Evolutionary conservation across 768 basidiomycete genomes (phyloP).

Genomic region (Lentinus tigrinus): DNA sequence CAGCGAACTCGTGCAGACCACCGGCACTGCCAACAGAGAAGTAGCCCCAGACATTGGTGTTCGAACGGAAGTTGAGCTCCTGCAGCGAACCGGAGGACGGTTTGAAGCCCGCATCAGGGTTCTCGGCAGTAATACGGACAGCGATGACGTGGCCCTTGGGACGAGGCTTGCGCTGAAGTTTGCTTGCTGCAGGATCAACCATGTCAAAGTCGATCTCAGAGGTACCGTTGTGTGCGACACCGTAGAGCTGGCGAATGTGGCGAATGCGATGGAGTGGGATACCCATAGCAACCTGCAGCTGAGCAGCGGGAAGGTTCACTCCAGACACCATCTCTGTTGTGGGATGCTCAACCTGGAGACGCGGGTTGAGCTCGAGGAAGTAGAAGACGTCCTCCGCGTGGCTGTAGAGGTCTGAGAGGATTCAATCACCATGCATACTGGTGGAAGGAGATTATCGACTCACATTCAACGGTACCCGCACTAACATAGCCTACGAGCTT

Average conservation of each 20-base stretch:
- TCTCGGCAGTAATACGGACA: conserved; percentile 98
- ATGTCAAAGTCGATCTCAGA: conserved; percentile 98
- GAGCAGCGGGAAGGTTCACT: conserved; percentile 95
- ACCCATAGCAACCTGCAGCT: conserved; percentile 98
- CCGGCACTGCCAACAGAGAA: conserved; percentile 96
- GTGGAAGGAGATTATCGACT: conserved; percentile 25
- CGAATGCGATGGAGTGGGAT: conserved; percentile 93
- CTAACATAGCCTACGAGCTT: conserved; percentile 99
- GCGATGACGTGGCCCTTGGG: conserved; percentile 99
- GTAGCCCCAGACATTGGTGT: conserved; percentile 99
- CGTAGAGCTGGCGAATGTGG: conserved; percentile 94
- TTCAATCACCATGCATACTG: neutral
- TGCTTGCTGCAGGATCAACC: conserved; percentile 80
- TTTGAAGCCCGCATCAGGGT: conserved; percentile 99
- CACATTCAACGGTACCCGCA: conserved; percentile 97
- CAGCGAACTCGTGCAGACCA: conserved; percentile 97
- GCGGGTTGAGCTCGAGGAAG: conserved; percentile 98
- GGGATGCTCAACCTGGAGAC: conserved; percentile 99
- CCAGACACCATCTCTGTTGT: conserved; percentile 99
- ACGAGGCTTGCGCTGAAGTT: conserved; percentile 89
- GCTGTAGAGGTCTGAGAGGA: conserved; percentile 80
- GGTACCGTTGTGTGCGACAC: conserved; percentile 83
- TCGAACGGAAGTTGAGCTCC: conserved; percentile 99
- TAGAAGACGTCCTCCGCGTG: conserved; percentile 92
- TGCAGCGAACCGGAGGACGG: conserved; percentile 96